Conservation (phyloP, 331 rosid genomes). For the Saraca asoca region DNA sequence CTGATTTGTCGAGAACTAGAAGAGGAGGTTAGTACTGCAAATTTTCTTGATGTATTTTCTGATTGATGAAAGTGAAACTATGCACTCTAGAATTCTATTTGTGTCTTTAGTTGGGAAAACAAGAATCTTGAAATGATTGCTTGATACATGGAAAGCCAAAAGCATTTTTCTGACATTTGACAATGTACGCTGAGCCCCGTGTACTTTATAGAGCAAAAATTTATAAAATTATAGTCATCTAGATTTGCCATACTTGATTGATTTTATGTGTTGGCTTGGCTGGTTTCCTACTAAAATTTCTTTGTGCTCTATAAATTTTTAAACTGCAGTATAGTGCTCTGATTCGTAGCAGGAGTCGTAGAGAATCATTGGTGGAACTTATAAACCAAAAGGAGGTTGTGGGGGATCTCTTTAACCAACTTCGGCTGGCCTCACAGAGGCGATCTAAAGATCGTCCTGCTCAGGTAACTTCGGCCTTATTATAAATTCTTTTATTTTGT, state of each 20-base stretch:
- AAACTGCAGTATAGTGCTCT: slow-evolving; percentile 82
- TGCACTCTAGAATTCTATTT: slow-evolving; percentile 1
- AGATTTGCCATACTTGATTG: not conserved
- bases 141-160: slow-evolving; percentile 11
- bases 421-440: slow-evolving; percentile 92
- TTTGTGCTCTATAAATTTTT: slow-evolving; percentile 36
- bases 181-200: slow-evolving; percentile 2
- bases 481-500: not conserved
- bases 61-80: slow-evolving; percentile 6
- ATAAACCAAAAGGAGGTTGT: slow-evolving; percentile 91
- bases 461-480: slow-evolving; percentile 63
- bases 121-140: not conserved
- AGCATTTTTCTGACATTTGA: not conserved
- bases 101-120: not conserved
- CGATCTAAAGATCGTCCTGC: slow-evolving; percentile 82
- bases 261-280: slow-evolving; percentile 4
- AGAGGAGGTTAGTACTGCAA: slow-evolving; percentile 72
- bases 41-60: slow-evolving; percentile 11
- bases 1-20: slow-evolving; percentile 90
- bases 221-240: not conserved
- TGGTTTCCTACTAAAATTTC: slow-evolving; percentile 34
- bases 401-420: slow-evolving; percentile 95
- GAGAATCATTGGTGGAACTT: slow-evolving; percentile 80
- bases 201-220: slow-evolving; percentile 11
- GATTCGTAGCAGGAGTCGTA: slow-evolving; percentile 58